A percentile compares a stretch with the other conserved stretches of the same genome.
Conservation (phyloP, 176 grass and related monocot genomes). For the Alloteropsis semialata region DNA sequence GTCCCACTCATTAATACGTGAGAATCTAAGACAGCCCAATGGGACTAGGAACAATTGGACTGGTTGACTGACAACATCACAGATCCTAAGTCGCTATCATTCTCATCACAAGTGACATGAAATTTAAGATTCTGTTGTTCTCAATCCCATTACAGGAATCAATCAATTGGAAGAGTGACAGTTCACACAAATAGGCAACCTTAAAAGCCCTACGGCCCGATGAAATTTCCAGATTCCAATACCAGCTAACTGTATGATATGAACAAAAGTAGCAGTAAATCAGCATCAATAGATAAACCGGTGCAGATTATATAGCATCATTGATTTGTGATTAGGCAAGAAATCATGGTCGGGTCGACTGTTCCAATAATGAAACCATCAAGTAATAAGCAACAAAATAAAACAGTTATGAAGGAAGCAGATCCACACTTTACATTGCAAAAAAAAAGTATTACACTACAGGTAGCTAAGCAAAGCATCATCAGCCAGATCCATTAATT, state of each 20-base stretch:
- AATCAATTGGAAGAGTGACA: background rate
- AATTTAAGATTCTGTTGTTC: background rate
- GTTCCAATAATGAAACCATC: background rate
- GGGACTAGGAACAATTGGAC: too few species aligned
- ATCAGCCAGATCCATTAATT: slow-evolving; percentile 28
- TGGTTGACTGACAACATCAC: background rate
- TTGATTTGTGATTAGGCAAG: background rate
- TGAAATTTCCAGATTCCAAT: background rate
- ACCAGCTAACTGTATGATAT: background rate
- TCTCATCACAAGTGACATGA: background rate
- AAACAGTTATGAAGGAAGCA: background rate
- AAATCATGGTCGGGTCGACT: background rate
- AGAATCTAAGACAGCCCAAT: background rate
- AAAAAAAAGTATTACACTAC: slow-evolving; percentile 7
- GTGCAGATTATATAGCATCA: background rate
- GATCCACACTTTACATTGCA: slow-evolving; percentile 31
- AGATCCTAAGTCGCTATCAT: background rate
- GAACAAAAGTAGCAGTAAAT: background rate
- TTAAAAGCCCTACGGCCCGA: background rate
- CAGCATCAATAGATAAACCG: background rate
- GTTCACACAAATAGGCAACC: too few species aligned
- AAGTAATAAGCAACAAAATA: background rate
- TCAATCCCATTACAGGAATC: background rate
- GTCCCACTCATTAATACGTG: background rate
- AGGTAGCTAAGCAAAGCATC: background rate